Evolutionary conservation across 345 rosid genomes (phyloP), one percentile per base, ranked within the genome.

Genomic region (Clarkia xantiana): DNA sequence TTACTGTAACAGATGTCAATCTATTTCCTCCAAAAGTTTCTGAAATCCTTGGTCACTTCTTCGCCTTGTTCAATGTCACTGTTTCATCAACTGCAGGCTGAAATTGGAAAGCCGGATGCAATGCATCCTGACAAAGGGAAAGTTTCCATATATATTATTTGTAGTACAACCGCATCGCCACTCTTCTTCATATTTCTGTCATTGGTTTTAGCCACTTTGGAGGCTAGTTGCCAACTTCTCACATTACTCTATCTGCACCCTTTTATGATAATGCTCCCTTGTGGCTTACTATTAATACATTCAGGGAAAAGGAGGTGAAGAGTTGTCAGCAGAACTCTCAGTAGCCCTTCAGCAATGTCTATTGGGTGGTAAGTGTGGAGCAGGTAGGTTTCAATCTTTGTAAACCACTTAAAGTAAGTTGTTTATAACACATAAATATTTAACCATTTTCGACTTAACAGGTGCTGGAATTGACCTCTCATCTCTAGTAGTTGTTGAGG

Each of bases 301-400:
- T 43, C 68, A 87, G 98, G 96, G 95, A 41, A 81, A 94, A 72
- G 96, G 95, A 9, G 96, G 87, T 25, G 96, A 87, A 69, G 98
- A 76, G 55, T 53, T 86, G 63, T 86, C 95, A 45, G 44, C 78
- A 52, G 96, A 87, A 67, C 96, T 87, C 61, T 78, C 84, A 4
- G 52, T 68, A 36, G 72, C 86, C 56, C 87, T 86, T 65, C 81
- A 75, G 58, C 62, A 34, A 56, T 86, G 94, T 69, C 86, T 91
- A 45, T 68, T 86, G 59, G 98, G 96, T 54, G 85, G 87, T 58
- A 86, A 80, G 73, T 86, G 81, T 51, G 95, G 93, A 56, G 77
- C 87, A 81, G 96, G 95, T 84, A 20, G 96, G 95, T 84, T 25
- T 36, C 71, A 34, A 51, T 51, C 16, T 36, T 18, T 9, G 10